Conservation (phyloP, 345 rosid genomes). For the Clausena lansium region DNA sequence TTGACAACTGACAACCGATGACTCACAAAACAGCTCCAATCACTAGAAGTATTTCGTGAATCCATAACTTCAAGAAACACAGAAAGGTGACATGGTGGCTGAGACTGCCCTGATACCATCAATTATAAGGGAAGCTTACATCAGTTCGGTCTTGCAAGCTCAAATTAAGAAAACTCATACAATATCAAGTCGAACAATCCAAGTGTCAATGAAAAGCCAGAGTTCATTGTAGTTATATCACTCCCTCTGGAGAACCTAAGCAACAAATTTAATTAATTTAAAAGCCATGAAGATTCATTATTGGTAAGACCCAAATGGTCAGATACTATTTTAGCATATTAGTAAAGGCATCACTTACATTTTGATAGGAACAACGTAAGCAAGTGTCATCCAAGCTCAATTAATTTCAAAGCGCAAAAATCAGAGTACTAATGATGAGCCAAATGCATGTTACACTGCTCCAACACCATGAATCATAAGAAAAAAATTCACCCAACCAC, state of each 20-base stretch:
- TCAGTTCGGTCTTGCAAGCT: conserved; percentile 34
- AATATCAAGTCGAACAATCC: conserved; percentile 9
- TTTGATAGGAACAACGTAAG: conserved; percentile 5
- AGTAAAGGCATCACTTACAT: conserved; percentile 9
- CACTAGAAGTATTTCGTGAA: conserved; percentile 82
- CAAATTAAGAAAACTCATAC: conserved; percentile 6
- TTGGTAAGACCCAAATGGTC: not conserved
- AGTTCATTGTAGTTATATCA: not conserved
- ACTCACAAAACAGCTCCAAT: conserved; percentile 99
- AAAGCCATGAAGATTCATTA: not conserved
- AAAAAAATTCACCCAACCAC: conserved; percentile 16
- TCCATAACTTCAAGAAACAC: conserved; percentile 99
- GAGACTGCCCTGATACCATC: conserved; percentile 99
- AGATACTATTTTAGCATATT: conserved; percentile 8
- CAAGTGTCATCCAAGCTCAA: conserved; percentile 22
- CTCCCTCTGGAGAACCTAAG: not conserved
- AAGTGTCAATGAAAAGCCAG: not conserved
- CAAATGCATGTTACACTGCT: conserved; percentile 5
- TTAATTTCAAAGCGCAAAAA: conserved; percentile 5
- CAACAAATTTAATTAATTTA: not conserved
- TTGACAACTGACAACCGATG: conserved; percentile 94
- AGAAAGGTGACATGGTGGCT: conserved; percentile 99
- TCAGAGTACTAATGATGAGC: conserved; percentile 9
- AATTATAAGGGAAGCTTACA: conserved; percentile 36
- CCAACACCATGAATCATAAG: conserved; percentile 10